These are phyloP conservation scores for Naganishia albida DNA, from an alignment of 1,284 basidiomycete genomes.

Conservation along the genomic window DNA sequence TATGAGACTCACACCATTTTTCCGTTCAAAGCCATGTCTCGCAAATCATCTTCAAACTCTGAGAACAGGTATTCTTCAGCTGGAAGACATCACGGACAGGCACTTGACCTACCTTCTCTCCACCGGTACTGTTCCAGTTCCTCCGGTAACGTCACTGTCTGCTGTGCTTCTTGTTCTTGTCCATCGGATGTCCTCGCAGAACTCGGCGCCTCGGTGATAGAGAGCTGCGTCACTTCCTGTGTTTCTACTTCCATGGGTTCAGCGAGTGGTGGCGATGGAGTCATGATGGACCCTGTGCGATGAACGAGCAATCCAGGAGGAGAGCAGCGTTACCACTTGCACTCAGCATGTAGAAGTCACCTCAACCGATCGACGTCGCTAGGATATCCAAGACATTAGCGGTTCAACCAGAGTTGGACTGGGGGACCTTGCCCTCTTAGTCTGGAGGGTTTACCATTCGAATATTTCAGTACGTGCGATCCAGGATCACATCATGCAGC, in stretches of 20 bases:
- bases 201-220: neutral
- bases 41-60: conserved; percentile 24
- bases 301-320: neutral
- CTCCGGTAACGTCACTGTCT: conserved; percentile 5
- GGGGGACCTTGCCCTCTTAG: too few species aligned
- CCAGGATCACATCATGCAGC: too few species aligned
- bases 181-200: neutral
- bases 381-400: neutral
- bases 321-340: neutral
- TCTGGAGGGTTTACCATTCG: too few species aligned
- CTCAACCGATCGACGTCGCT: neutral
- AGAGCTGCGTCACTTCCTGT: neutral
- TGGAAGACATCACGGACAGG: neutral
- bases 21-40: conserved; percentile 25
- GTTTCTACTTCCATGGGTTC: conserved; percentile 14
- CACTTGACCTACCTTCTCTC: conserved; percentile 14
- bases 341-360: neutral
- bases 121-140: conserved; percentile 16
- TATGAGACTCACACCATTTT: conserved; percentile 18
- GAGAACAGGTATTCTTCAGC: neutral
- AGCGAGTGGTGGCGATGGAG: neutral
- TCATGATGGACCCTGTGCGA: neutral
- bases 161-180: neutral
- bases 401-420: neutral
- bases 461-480: too few species aligned